Evolutionary conservation across 164 flowering plant species (phyloP), one percentile per base, ranked within the genome.

Genomic region (Vitis vinifera): DNA sequence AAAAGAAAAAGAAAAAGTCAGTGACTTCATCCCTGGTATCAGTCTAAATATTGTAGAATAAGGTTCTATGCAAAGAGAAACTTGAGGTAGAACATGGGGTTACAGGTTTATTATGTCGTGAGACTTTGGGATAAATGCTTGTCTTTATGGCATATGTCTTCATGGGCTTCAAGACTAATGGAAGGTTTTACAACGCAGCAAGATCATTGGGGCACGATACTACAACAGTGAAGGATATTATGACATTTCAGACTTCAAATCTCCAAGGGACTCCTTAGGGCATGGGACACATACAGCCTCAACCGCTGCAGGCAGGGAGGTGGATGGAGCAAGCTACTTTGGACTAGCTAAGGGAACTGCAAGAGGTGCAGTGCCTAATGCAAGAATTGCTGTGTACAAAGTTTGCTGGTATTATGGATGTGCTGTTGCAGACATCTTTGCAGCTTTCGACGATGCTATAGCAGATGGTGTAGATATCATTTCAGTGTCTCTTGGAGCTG

Each of bases 401-500:
- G 83, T 74, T 2, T 82, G 86, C 68, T 78, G 86, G 80, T n/a
- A 13, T 0, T 8, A 2, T 6, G 78, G 77, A 10, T 80, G 86
- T 53, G 14, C 31, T 2, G 2, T 4, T 3, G 78, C 75, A 11
- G 78, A 78, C 51, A 69, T 83, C 63, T 69, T 83, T 0, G 72
- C 76, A 0, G 81, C 82, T 9, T 73, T 83, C 55, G 83, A 83
- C 8, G 82, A 78, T 70, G 86, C 84, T 0, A 83, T 83, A 10
- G 75, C 79, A 3, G 86, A 80, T 63, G 86, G 86, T 6, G 86
- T 83, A 2, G 86, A 80, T 44, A 65, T 80, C 12, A 61, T 83
- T 9, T 80, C 86, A 2, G 65, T 77, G 5, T 83, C 86, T 1
- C 49, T 80, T 4, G 84, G 84, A 9, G 0, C 52, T 10, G 50